Evolutionary conservation across 2,329 filamentous ascomycete species (phyloP).

Genomic region (Verticillium tricorpus): DNA sequence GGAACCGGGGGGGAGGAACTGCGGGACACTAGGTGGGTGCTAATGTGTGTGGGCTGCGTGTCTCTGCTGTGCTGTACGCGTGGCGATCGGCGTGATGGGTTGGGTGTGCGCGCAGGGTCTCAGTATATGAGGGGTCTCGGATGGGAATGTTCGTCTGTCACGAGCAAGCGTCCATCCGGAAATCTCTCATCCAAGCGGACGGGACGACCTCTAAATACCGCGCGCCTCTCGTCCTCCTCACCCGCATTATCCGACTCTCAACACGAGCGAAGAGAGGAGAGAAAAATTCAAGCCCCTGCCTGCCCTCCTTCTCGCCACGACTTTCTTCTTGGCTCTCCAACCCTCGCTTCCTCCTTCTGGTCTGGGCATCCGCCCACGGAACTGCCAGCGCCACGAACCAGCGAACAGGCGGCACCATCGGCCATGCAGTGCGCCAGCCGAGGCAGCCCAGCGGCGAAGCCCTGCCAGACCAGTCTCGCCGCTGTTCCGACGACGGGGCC

Average conservation of each 20-base stretch:
- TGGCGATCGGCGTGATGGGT: background rate
- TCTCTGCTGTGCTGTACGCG: background rate
- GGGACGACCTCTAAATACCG: background rate
- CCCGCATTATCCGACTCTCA: background rate
- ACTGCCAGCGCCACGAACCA: background rate
- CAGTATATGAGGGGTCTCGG: background rate
- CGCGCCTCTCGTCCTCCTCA: background rate
- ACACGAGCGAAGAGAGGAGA: background rate
- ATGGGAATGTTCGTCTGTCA: no score
- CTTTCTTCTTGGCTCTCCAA: background rate
- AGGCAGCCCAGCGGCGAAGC: background rate
- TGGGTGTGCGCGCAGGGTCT: background rate
- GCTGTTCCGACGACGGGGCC: background rate
- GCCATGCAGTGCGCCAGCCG: background rate
- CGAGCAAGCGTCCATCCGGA: background rate
- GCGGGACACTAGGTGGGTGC: no score
- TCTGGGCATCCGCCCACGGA: background rate
- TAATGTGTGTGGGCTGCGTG: background rate
- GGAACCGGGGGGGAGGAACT: background rate
- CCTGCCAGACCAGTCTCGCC: background rate
- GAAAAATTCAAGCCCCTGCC: background rate
- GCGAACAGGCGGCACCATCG: background rate
- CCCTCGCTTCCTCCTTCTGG: background rate
- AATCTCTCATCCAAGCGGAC: background rate
- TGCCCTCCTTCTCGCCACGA: background rate